Evolutionary conservation across 1,284 basidiomycete species (phyloP).

Genomic region (Leccinum angustisporum): DNA sequence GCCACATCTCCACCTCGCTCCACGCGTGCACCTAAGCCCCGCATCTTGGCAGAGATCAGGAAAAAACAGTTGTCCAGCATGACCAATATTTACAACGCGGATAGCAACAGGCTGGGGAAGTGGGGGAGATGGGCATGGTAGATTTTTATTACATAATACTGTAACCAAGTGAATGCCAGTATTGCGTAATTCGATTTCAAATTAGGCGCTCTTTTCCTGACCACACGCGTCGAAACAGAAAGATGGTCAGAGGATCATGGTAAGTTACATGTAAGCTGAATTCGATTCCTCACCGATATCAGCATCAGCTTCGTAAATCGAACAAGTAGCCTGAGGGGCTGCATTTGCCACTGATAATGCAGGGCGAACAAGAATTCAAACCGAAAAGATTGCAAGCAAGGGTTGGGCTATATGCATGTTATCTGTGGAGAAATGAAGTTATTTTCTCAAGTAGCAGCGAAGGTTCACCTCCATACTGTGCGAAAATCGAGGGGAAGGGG

Average conservation of each 20-base stretch:
- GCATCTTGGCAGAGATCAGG: not conserved
- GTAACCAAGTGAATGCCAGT: too few species aligned
- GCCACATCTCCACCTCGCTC: not conserved
- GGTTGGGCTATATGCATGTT: not conserved
- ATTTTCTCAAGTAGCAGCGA: not conserved
- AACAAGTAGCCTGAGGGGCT: not conserved
- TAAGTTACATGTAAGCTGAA: not conserved
- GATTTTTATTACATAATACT: not conserved
- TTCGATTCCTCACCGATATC: not conserved
- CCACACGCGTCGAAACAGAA: not conserved
- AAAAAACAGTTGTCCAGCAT: not conserved
- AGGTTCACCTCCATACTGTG: not conserved
- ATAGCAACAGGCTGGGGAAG: not conserved
- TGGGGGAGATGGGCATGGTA: not conserved
- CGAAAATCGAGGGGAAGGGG: not conserved
- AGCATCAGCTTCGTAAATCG: not conserved
- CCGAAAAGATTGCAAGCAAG: not conserved
- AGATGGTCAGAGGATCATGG: not conserved
- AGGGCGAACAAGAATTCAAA: not conserved
- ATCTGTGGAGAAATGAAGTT: not conserved
- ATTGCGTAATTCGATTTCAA: not conserved
- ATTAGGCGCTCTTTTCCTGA: constrained; percentile 1
- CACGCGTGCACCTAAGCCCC: not conserved
- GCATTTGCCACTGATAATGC: too few species aligned
- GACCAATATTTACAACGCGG: not conserved